Evolutionary conservation across 495 filamentous ascomycete species (phyloP).

Genomic region (Paragyromitra xinjiangensis): DNA sequence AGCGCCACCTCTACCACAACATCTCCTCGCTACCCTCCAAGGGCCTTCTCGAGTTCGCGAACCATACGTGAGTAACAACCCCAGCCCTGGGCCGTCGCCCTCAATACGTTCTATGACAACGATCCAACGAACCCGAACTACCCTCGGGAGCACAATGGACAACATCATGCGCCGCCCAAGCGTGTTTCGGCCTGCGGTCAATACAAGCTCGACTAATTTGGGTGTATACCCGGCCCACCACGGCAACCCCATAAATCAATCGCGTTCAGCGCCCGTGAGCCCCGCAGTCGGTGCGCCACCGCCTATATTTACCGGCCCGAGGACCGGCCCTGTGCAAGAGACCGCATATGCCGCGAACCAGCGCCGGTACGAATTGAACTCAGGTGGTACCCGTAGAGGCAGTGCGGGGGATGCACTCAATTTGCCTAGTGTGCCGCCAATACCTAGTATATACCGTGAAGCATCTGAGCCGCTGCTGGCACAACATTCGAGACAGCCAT

Average conservation of each 20-base stretch:
- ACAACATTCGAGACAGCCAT: constrained; percentile 9
- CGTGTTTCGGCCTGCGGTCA: constrained; percentile 34
- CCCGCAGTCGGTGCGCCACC: constrained; percentile 41
- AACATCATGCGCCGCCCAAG: constrained; percentile 51
- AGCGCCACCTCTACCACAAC: constrained; percentile 61
- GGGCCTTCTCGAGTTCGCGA: constrained; percentile 54
- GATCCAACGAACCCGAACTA: constrained; percentile 45
- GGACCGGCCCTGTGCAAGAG: constrained; percentile 28
- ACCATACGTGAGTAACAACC: constrained; percentile 41
- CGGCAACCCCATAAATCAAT: constrained; percentile 38
- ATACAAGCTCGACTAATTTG: constrained; percentile 25
- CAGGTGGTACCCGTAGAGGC: constrained; percentile 21
- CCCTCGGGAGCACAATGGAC: constrained; percentile 45
- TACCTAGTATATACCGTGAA: constrained; percentile 40
- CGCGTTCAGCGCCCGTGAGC: constrained; percentile 53
- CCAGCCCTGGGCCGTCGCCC: background rate
- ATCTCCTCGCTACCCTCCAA: constrained; percentile 57
- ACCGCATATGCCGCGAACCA: constrained; percentile 29
- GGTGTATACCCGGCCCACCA: constrained; percentile 30
- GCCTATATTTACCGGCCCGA: constrained; percentile 27
- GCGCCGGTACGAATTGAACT: constrained; percentile 6
- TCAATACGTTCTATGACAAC: constrained; percentile 30
- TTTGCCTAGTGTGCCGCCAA: constrained; percentile 21
- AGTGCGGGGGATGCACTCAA: constrained; percentile 43
- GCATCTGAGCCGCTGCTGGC: constrained; percentile 21